A percentile compares a stretch with the other conserved stretches of the same genome.
These are phyloP conservation scores for Cladosporium sp. DNA, from an alignment of 2,329 filamentous ascomycete genomes.

Conservation along the genomic window DNA sequence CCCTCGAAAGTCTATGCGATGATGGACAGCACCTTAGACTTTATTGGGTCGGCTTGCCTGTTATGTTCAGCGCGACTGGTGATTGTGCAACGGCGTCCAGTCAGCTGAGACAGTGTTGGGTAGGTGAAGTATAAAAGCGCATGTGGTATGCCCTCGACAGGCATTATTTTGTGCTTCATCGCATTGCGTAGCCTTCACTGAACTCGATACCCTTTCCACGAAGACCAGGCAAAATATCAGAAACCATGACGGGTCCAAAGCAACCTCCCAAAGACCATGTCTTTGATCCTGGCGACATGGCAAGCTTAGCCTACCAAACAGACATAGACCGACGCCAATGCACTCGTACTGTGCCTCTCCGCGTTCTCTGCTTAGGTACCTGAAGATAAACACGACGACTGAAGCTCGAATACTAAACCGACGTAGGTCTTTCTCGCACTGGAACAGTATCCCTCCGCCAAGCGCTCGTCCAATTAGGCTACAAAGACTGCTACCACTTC, in stretches of 20 bases:
- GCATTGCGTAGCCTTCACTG: not conserved
- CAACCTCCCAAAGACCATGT: not conserved
- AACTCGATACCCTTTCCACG: not conserved
- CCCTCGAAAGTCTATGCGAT: not conserved
- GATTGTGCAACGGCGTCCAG: not conserved
- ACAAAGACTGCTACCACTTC: constrained; percentile 68
- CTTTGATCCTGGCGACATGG: constrained; percentile 20
- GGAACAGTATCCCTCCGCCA: constrained; percentile 57
- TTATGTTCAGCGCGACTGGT: not conserved
- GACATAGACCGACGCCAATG: constrained; percentile 25
- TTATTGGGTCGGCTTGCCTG: not conserved
- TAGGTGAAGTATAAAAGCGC: not conserved
- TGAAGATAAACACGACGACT: not conserved
- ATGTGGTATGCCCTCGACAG: not conserved
- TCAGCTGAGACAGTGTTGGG: not conserved
- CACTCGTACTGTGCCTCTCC: constrained; percentile 55
- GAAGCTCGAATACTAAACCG: not conserved
- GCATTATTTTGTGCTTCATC: not conserved
- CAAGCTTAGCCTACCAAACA: constrained; percentile 17
- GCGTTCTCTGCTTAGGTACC: constrained; percentile 64
- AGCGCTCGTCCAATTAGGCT: constrained; percentile 64
- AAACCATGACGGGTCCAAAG: not conserved
- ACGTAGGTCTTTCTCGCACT: constrained; percentile 56
- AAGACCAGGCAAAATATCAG: not conserved
- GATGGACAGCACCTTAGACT: not conserved